Evolutionary conservation across 1,139 yeast species (phyloP), one percentile per base, ranked within the genome.

Genomic region (Sugiyamaella grinbergsii): DNA sequence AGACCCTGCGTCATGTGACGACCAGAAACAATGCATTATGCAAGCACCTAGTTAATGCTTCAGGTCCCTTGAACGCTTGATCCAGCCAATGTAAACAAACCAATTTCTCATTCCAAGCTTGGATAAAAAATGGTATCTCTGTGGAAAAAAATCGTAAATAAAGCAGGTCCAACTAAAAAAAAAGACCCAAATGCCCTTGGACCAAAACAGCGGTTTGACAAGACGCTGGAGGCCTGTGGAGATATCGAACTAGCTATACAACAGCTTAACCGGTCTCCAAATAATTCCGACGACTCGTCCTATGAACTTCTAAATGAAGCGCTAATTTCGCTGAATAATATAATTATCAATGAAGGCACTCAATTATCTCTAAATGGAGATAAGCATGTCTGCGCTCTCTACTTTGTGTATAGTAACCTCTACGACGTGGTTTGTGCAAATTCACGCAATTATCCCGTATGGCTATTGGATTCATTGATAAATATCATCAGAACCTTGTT

Each of bases 391-490:
- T 55, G 60, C 36, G 48, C 54, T 3, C 23, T 42, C 6, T 60
- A 54, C 45, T 60, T 59, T 49, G 44, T 60, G 7, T 48, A 51
- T 7, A 54, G 57, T 38, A 48, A 49, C 20, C 57, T 56, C 22
- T 46, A 58, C 11, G 37, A 45, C 7, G 29, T 53, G 15, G 41
- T 58, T n/a, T 54, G 59, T 7, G 39, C 51, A 13, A 51, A 49
- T 37, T 37, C 59, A 24, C 37, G 42, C 33, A 55, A 49, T 11
- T 41, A 52, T 18, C 59, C 61, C 2, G 36, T 36, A 10, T 22
- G 31, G 8, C 23, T 58, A 20, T 39, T 56, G 26, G 41, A 51
- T 10, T 47, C 53, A n/a, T 32, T 56, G n/a, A 50, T 54, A 26
- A 45, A 37, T 5, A 47, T 60, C 29, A 42, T 61, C n/a, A 54